A percentile compares a stretch with the other conserved stretches of the same genome.
Conservation (phyloP, 371 early-diverging fungal species). For the Capillidium heterosporum region DNA sequence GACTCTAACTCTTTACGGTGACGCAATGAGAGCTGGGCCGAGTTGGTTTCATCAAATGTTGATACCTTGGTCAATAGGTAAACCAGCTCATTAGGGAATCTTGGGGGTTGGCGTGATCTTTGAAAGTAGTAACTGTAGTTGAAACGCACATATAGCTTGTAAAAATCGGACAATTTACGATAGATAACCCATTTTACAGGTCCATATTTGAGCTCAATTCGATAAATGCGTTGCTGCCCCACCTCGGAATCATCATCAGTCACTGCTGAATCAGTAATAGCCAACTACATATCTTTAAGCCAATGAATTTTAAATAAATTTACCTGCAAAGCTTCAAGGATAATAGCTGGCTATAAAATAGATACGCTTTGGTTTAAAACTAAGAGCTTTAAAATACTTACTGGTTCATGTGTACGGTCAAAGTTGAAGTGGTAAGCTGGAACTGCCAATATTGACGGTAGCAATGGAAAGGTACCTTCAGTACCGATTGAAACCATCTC, state of each 20-base stretch:
- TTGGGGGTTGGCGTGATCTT: slow-evolving; percentile 20
- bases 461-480: background rate
- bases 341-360: slow-evolving; percentile 15
- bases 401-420: background rate
- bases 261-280: background rate
- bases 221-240: slow-evolving; percentile 26
- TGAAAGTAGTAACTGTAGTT: slow-evolving; percentile 20
- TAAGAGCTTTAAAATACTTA: background rate
- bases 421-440: slow-evolving; percentile 2
- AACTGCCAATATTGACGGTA: background rate
- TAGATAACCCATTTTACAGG: slow-evolving; percentile 59
- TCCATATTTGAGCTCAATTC: slow-evolving; percentile 61
- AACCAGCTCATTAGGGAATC: slow-evolving; percentile 26
- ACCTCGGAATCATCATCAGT: slow-evolving; percentile 10
- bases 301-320: background rate
- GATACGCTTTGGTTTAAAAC: no score
- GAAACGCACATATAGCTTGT: slow-evolving; percentile 39
- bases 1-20: slow-evolving; percentile 37
- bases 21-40: slow-evolving; percentile 12
- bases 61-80: slow-evolving; percentile 12
- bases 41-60: background rate
- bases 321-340: slow-evolving; percentile 17
- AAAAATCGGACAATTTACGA: slow-evolving; percentile 47
- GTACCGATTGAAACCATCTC: background rate
- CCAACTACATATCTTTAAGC: slow-evolving; percentile 1